A percentile compares a stretch with the other conserved stretches of the same genome.
phyloP scores from a whole-genome alignment of 306 rosid species.

The Vigna trinervia region DNA sequence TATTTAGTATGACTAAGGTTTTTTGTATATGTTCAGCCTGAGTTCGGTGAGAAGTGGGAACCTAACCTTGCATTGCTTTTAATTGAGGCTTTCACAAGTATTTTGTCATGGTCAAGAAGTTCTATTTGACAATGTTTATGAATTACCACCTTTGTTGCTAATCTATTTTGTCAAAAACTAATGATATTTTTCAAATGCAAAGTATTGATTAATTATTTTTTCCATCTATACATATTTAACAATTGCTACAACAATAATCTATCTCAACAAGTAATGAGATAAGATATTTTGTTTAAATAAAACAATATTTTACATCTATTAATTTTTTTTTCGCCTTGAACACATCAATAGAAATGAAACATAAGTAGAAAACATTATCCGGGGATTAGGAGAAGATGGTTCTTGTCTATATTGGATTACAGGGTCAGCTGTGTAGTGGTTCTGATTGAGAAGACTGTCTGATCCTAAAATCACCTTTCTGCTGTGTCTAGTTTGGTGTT shows the following conservation, averaged over 20 bases:
- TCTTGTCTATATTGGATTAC: constrained; percentile 13
- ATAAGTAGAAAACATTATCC: not conserved
- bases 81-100: not conserved
- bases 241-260: not conserved
- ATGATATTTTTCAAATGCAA: not conserved
- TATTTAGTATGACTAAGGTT: not conserved
- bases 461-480: not conserved
- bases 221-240: not conserved
- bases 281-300: not conserved
- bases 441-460: constrained; percentile 15
- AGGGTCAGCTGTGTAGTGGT: not conserved
- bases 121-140: constrained; percentile 9
- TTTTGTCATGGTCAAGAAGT: not conserved
- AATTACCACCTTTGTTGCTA: not conserved
- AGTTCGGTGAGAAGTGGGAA: not conserved
- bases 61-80: constrained; percentile 3
- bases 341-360: not conserved
- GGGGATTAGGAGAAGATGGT: not conserved
- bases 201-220: not conserved
- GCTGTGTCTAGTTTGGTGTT: not conserved
- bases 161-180: not conserved
- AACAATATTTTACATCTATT: not conserved
- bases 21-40: constrained; percentile 23
- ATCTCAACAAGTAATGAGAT: not conserved
- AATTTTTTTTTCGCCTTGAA: not conserved